These are phyloP conservation scores for Pseudoscleropodium purum DNA, from an alignment of 225 moss, liverwort and hornwort genomes.

Conservation along the genomic window DNA sequence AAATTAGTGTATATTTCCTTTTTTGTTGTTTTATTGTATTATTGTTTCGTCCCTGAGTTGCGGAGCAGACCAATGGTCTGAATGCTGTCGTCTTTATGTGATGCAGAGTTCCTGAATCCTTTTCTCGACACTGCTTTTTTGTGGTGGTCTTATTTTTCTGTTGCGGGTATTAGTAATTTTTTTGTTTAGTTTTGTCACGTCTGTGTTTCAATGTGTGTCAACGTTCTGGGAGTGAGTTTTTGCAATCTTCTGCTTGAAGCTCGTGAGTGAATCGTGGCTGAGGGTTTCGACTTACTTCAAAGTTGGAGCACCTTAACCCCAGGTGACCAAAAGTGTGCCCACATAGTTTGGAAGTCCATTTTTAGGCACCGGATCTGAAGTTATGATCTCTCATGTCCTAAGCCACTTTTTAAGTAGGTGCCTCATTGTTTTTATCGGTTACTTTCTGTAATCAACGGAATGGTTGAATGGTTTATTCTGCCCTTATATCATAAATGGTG, in stretches of 20 bases:
- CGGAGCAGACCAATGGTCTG: not conserved
- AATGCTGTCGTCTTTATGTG: not conserved
- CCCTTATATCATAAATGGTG: too few relatives aligned
- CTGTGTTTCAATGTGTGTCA: not conserved
- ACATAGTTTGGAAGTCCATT: not conserved
- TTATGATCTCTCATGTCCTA: not conserved
- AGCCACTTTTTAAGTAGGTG: not conserved
- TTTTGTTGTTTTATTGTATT: not conserved
- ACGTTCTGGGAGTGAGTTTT: not conserved
- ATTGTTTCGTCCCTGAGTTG: not conserved
- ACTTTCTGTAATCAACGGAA: not conserved
- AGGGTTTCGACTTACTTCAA: not conserved
- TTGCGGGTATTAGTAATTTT: not conserved
- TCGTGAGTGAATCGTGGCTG: not conserved
- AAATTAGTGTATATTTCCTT: conserved; percentile 1
- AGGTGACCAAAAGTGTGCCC: too few relatives aligned
- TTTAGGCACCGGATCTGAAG: not conserved
- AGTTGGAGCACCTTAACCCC: too few relatives aligned
- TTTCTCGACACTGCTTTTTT: not conserved
- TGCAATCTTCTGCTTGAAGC: not conserved
- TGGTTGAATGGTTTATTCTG: not conserved
- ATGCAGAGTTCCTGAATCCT: not conserved
- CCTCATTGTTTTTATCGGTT: not conserved
- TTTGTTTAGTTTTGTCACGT: not conserved
- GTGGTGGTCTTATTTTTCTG: too few relatives aligned